Evolutionary conservation across 1,284 basidiomycete genomes (phyloP), one percentile per base, ranked within the genome.

Genomic region (Sporisorium exsertum): DNA sequence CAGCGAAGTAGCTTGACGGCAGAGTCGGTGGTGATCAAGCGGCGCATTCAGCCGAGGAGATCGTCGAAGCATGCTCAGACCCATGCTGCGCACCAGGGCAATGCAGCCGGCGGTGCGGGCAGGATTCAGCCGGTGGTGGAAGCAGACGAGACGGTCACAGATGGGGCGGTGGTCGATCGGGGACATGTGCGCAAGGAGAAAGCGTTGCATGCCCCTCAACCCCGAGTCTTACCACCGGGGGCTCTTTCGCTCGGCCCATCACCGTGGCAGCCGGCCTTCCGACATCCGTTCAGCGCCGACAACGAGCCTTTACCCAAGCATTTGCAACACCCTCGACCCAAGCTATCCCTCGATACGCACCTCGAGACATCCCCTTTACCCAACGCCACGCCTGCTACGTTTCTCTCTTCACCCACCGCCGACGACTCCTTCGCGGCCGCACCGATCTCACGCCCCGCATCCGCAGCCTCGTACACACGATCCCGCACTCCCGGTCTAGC

Each of bases 201-300:
- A 8, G 15, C 7, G 18, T 3, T 26, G 27, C 54, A 16, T 26
- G 58, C 12, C 35, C 64, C 46, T 8, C 54, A 32, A 22, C 27
- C 32, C 1, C 20, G 46, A 8, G 52, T 53, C 0, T 16, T 69
- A 10, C 62, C 72, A 10, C 32, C 58, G 5, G 72, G 72, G 27
- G 66, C 72, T 0, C 54, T 74, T 16, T 47, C 51, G 2, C 55
- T 74, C 5, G 66, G 63, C 7, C 52, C 72, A 0, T 61, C 71
- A 1, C 59, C 72, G 1, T 64, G 58, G 56, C 47, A 65, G 22
- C 58, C 58, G 10, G 26, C 56, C 1, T 74, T 74, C 45, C 55
- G 63, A 9, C 58, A 75, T 26, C 67, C 72, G 5, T 70, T 75
- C 37, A 43, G 53, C 43, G 20, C 20, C 20, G 45, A 51, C 0